A percentile compares a stretch with the other conserved stretches of the same genome.
phyloP scores from a whole-genome alignment of 768 basidiomycete species.

The Cubamyces sp. region DNA sequence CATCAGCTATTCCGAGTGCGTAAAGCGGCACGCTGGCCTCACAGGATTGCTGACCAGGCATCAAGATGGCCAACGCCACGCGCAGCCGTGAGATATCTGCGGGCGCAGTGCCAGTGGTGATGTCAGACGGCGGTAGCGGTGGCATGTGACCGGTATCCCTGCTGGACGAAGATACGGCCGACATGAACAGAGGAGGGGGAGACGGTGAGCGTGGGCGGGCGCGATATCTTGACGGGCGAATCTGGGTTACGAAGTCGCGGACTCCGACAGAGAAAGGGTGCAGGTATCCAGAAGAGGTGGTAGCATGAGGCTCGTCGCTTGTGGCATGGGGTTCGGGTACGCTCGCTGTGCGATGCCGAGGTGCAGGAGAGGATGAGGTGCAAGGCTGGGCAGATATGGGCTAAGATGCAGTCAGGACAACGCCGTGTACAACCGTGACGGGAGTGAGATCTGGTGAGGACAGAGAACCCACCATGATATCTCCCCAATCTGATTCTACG shows the following conservation, averaged over 20 bases:
- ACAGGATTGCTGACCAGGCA: conserved; percentile 12
- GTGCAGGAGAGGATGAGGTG: neutral
- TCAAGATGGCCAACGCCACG: conserved; percentile 17
- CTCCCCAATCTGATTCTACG: conserved; percentile 3
- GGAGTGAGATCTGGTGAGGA: neutral
- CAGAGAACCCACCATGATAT: conserved; percentile 19
- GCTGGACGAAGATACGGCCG: neutral
- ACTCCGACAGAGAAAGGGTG: conserved; percentile 12
- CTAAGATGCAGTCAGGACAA: neutral
- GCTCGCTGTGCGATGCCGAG: neutral
- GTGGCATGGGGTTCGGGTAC: neutral
- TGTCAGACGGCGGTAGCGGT: neutral
- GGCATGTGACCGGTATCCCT: neutral
- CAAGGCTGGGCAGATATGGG: conserved; percentile 17
- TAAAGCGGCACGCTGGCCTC: conserved; percentile 7
- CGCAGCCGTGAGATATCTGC: neutral
- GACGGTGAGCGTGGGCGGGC: neutral
- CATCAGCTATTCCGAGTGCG: conserved; percentile 10
- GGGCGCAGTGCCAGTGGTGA: neutral
- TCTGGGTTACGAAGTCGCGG: conserved; percentile 11
- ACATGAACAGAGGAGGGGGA: neutral
- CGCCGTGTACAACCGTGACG: neutral
- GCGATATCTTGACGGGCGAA: conserved; percentile 3
- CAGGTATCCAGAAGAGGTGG: neutral
- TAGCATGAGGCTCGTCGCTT: neutral